Percentiles rank a stretch among this genome's conserved stretches.
phyloP scores from a whole-genome alignment of 306 rosid species.

The Vicia villosa region DNA sequence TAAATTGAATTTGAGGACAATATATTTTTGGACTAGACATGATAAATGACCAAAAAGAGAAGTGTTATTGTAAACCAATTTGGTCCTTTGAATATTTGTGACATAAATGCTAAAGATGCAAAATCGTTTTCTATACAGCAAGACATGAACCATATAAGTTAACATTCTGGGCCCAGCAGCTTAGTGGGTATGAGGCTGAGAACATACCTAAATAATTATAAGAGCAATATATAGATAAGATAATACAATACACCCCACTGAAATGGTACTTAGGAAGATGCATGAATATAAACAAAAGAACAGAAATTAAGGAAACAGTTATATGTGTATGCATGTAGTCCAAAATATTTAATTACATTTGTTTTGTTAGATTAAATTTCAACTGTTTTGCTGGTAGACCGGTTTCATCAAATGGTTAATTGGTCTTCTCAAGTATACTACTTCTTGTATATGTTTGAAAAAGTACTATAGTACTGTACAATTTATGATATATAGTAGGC shows the following conservation, averaged over 20 bases:
- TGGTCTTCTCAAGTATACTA: no score
- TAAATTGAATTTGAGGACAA: constrained; percentile 13
- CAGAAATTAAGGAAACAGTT: background rate
- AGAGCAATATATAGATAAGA: background rate
- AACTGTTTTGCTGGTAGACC: no score
- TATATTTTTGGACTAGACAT: constrained; percentile 1
- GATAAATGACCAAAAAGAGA: constrained; percentile 3
- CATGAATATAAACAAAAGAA: constrained; percentile 20
- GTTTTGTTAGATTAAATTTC: no score
- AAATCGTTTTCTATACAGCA: constrained; percentile 17
- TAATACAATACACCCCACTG: background rate
- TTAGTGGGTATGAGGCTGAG: background rate
- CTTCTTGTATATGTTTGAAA: no score
- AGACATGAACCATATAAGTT: background rate
- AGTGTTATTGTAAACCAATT: constrained; percentile 25
- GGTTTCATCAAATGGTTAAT: no score
- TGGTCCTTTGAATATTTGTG: constrained; percentile 17
- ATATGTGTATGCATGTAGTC: background rate
- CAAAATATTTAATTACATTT: background rate
- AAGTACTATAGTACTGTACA: no score
- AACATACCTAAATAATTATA: constrained; percentile 13
- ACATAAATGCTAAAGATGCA: constrained; percentile 11
- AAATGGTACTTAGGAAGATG: constrained; percentile 14
- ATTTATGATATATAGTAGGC: no score
- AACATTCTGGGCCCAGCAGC: constrained; percentile 27